Evolutionary conservation across 768 basidiomycete species (phyloP).

Genomic region (Tephrocybe rancida): DNA sequence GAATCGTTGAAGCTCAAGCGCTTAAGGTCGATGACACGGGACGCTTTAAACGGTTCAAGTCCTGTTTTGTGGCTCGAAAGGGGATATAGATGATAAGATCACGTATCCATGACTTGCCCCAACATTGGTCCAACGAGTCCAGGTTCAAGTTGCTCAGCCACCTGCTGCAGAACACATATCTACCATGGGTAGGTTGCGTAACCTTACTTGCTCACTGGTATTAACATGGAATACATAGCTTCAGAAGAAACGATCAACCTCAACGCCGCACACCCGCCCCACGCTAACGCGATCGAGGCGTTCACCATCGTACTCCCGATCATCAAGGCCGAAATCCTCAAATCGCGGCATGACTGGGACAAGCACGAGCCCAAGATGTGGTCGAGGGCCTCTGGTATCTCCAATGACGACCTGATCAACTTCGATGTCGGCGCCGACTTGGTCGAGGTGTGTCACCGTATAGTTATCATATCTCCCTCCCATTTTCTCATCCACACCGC

Average conservation of each 20-base stretch:
- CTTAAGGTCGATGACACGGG: no score
- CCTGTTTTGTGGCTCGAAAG: no score
- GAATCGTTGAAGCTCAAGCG: no score
- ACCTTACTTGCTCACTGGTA: no score
- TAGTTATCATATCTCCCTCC: no score
- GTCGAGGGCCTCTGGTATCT: conserved; percentile 54
- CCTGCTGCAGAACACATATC: no score
- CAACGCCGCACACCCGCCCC: conserved; percentile 63
- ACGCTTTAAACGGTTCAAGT: no score
- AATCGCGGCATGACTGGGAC: conserved; percentile 72
- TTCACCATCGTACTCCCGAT: conserved; percentile 54
- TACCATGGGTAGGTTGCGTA: no score
- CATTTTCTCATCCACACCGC: not conserved
- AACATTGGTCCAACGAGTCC: no score
- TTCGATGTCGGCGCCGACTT: conserved; percentile 53
- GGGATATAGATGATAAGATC: no score
- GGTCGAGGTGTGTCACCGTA: conserved; percentile 36
- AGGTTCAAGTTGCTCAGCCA: no score
- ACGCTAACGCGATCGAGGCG: conserved; percentile 61
- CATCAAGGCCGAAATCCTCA: conserved; percentile 69
- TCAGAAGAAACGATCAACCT: conserved; percentile 57
- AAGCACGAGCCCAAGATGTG: conserved; percentile 75
- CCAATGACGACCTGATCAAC: conserved; percentile 51
- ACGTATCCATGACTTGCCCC: no score
- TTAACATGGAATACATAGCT: conserved; percentile 36